Evolutionary conservation across 1,284 basidiomycete species (phyloP), one percentile per base, ranked within the genome.

Genomic region (Apiotrichum montevideense): DNA sequence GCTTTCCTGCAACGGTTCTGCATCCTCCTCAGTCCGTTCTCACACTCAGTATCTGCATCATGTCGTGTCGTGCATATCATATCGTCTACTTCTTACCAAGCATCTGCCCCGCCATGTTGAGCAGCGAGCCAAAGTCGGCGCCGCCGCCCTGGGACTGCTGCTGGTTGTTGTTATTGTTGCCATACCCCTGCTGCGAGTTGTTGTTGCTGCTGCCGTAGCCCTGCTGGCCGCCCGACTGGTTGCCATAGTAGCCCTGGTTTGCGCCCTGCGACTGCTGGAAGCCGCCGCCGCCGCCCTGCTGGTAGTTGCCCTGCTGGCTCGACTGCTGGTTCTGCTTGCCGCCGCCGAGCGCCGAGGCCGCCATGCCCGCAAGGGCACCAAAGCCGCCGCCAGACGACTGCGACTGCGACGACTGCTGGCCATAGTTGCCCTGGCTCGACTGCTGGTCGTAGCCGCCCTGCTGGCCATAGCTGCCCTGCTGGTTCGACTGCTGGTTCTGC

Each of bases 31-130:
- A n/a, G n/a, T n/a, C n/a, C n/a, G n/a, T 21, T 21, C 21, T 21
- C 21, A 21, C 21, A 21, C 21, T 21, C 21, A 21, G 21, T 21
- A 21, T 21, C 21, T 21, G 21, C 21, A 21, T 21, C 21, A 21
- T 21, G 21, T 21, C 21, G 21, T 21, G 21, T 21, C 21, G 21
- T 21, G 21, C 21, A 21, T 21, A 21, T 21, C 21, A 21, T 21
- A 21, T 21, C 21, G 21, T 39, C 15, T 29, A 49, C 34, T 39
- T 35, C 29, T 49, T 49, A 9, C 34, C 34, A 5, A 49, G 47
- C 47, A 49, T 49, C 9, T 35, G 47, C 3, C 47, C 47, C 7
- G 47, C 47, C 47, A 49, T 49, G 47, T 35, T 40, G 35, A 49
- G 35, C 6, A 49, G 37, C 47, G 37, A 37, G 47, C 14, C 39